Evolutionary conservation across 352 stramenopile species (phyloP), one percentile per base, ranked within the genome.

Genomic region (Phytophthora colocasiae): DNA sequence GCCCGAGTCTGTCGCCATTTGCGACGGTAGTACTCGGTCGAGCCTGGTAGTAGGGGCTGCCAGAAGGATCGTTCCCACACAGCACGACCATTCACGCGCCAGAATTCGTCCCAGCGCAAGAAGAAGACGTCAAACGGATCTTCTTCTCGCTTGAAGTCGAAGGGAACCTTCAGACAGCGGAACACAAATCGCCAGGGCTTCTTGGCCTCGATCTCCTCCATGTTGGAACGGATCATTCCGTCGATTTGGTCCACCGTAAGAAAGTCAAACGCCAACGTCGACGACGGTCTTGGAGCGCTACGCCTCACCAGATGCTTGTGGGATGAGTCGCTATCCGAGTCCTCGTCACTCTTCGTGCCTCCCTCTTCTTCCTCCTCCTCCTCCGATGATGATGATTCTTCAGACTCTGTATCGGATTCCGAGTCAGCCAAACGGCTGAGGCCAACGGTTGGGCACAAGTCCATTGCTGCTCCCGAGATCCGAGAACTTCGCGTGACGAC

Each of bases 51-150:
- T 29, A 87, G 58, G 1, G 78, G 73, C 53, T 73, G 66, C 73
- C 73, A 87, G 48, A 73, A 87, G 60, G 50, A 45, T 11, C 78
- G 65, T 52, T 87, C 78, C 78, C 78, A 87, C 11, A 85, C 73
- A 3, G 78, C 76, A 27, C 66, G 78, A 5, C 75, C 76, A 38
- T 83, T 67, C 14, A 52, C 1, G 8, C 7, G 49, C 78, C 78
- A 87, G 41, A 87, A 87, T 9, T 64, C 61, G 53, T 87, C 78
- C 78, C 76, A 87, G 44, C 68, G 71, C 63, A 80, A 51, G 58
- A 87, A 87, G 49, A 82, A 55, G 17, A 82, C 54, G 26, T 80
- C 78, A 31, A 74, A 82, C 19, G 53, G 47, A 32, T 87, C 78
- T 0, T 66, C 46, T 3, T 43, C 39, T 6, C 55, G 64, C 11